Evolutionary conservation across 257 asterid genomes (phyloP), one percentile per base, ranked within the genome.

Genomic region (Petrea volubilis): DNA sequence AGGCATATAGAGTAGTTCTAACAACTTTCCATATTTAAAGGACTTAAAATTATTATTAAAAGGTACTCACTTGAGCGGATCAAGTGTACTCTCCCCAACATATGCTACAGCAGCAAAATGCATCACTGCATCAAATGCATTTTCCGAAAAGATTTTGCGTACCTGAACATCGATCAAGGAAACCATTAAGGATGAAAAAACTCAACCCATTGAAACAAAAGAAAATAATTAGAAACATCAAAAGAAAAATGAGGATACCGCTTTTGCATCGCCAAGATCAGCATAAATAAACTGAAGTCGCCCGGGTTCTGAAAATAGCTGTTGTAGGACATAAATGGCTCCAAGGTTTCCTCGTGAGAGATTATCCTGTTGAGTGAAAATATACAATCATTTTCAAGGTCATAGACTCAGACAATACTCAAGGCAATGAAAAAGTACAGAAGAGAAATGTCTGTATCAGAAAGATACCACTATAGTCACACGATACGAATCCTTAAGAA

Each of bases 71-170:
- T 82, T 93, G 33, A 93, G 88, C 36, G 98, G 98, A 78, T 93
- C 84, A 18, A 87, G 82, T 6, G 97, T 91, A 77, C 98, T 93
- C 86, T 93, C 98, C 56, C 97, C 98, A 50, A 91, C 98, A 82
- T 93, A 93, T 52, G 98, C 98, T 36, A 93, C 98, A 17, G 97
- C 98, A 18, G 98, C 97, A 79, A 93, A 93, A 82, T 93, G 98
- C 87, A 93, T 85, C 70, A 88, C 94, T 0, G 89, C 96, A 68
- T 91, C 92, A 77, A 91, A 85, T 25, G 85, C 89, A 71, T 87
- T 88, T 67, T 83, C 89, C 2, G 86, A 76, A 55, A 91, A 91
- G 23, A 88, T 77, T 65, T 76, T 89, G 79, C 69, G 80, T 46
- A 93, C 94, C 98, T 93, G 85, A 58, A 78, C 53, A 71, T 66